Base-by-base conservation (phyloP, 1,139 yeast species). In the Lipomyces yarrowii region DNA sequence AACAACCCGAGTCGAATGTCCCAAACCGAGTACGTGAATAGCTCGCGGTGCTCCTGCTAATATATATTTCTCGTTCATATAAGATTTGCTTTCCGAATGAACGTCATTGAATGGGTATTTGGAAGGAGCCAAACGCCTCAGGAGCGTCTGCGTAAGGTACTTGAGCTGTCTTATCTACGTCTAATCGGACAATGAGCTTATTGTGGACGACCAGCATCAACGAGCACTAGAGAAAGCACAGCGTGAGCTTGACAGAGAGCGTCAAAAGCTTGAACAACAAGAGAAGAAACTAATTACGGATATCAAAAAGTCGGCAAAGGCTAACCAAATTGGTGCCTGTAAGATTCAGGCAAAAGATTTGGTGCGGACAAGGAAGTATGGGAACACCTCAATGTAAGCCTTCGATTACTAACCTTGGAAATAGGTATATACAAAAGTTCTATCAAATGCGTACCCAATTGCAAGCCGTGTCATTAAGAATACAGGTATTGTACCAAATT, bases 261-360 rank as follows among this genome's bases (percentile, higher is more conserved):
- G 91, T 64, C 81, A 84, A 70, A 92, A 94, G 76, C 81, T 96
- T 52, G 98, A 93, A 75, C 86, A 83, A 64, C 99, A 96, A 77
- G 99, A 94, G 78, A 92, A 91, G 85, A 90, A 90, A 76, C 82
- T 94, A 60, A 84, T 92, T 55, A 77, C 83, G 54, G 99, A 94
- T 67, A 93, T 96, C 74, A 92, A 92, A 77, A 91, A 89, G 77
- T 86, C 94, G 15, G 99, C 98, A 11, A 92, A 91, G 75, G 87
- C 82, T 71, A 97, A 97, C 51, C 98, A 93, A 78, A 84, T 91
- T 70, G 86, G 89, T 59, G 91, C 97, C 54, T 93, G 96, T 64
- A 92, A 91, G 79, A 90, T 96, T 52, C 97, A 94, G 81, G 98
- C 98, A 37, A 91, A 91, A 77, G 99, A 96, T 77, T 83, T 94